These are phyloP conservation scores for Candida gigantensis DNA, from an alignment of 1,139 yeast genomes.

Conservation along the genomic window DNA sequence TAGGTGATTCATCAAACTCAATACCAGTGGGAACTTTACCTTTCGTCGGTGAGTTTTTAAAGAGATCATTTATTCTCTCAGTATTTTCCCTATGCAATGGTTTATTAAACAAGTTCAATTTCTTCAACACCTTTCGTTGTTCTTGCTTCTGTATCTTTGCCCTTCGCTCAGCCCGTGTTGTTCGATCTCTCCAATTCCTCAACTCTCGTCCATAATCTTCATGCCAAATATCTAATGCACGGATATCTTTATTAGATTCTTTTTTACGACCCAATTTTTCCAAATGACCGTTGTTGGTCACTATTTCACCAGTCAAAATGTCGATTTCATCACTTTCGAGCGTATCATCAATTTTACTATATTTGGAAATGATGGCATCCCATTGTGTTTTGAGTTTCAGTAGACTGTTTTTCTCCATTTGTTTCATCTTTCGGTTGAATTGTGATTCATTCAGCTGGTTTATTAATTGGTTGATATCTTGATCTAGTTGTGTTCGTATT, in stretches of 20 bases:
- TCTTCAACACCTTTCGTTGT: slow-evolving; percentile 23
- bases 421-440: slow-evolving; percentile 20
- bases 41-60: slow-evolving; percentile 17
- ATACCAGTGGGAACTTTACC: slow-evolving; percentile 9
- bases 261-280: slow-evolving; percentile 31
- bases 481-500: slow-evolving; percentile 1
- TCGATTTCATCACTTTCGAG: slow-evolving; percentile 67
- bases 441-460: background rate
- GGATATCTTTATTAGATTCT: slow-evolving; percentile 6
- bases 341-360: slow-evolving; percentile 50
- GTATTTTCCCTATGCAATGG: background rate
- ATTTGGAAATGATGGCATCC: slow-evolving; percentile 56
- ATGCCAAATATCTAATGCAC: slow-evolving; percentile 24
- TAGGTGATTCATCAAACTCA: slow-evolving; percentile 14
- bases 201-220: slow-evolving; percentile 21
- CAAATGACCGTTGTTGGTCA: slow-evolving; percentile 66
- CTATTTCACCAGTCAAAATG: slow-evolving; percentile 56
- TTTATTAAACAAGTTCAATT: slow-evolving; percentile 10
- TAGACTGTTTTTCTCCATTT: slow-evolving; percentile 30
- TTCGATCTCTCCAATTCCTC: slow-evolving; percentile 13
- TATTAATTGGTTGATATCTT: slow-evolving; percentile 6
- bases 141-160: slow-evolving; percentile 20
- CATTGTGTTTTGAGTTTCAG: slow-evolving; percentile 45
- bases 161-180: slow-evolving; percentile 3
- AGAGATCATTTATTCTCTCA: slow-evolving; percentile 3